Base-by-base conservation (phyloP, 2,329 filamentous ascomycete genomes). In the Verticillium albo-atrum region DNA sequence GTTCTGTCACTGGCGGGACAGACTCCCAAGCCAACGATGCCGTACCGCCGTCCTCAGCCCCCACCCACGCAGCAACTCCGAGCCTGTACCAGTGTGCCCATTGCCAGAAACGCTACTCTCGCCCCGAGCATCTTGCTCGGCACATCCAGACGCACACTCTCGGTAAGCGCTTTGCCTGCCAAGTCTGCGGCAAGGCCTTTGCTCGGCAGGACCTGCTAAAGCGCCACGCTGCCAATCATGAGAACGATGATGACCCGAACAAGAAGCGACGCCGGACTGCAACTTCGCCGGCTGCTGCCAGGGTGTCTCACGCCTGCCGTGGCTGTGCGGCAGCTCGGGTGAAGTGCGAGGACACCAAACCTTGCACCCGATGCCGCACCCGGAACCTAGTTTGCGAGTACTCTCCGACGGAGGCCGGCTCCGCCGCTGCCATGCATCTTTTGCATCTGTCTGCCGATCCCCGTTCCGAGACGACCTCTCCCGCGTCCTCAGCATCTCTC, bases 321-420 rank as follows among this genome's bases (percentile, higher is more conserved):
- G 71, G 78, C 10, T 84, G 82, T 62, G 81, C 82, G 3, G 68
- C 75, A 20, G 81, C 82, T 12, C 74, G 82, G 23, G 79, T 84
- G 52, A 84, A 83, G 64, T 84, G 82, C 61, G 80, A 83, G 61
- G 82, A 84, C 59, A 67, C 72, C 25, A 84, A 84, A 68, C 82
- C 82, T 32, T 84, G 82, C 65, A 75, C 76, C 20, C 76, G 81
- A 30, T 84, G 82, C 63, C 71, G 77, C 56, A 77, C 72, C 58
- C 76, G 81, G 28, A 77, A 78, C 51, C 62, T 83, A 57, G 68
- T 64, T 15, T 84, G 82, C 68, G 77, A 78, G 58, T 75, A 70
- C 60, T 67, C 70, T 4, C 68, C 71, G 6, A 68, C 71, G 15
- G 75, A 77, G 58, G 66, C 72, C 15, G 72, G 72, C 12, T 75